phyloP scores from a whole-genome alignment of 139 green algal genomes.

The Edaphochlamys debaryana region DNA sequence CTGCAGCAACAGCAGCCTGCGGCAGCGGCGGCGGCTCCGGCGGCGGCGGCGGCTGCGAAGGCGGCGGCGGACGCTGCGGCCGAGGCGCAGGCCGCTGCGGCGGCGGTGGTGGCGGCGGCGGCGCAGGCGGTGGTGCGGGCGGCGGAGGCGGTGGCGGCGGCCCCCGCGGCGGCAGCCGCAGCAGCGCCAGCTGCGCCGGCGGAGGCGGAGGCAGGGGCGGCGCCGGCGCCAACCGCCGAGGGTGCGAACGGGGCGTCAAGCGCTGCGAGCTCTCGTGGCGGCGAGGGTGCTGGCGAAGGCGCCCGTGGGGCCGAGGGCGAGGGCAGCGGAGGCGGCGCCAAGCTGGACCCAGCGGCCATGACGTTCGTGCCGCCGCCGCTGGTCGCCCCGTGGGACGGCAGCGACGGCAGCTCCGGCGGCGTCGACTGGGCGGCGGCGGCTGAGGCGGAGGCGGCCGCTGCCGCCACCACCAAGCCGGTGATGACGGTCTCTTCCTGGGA shows the following conservation, averaged over 20 bases:
- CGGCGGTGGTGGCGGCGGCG: conserved; percentile 27
- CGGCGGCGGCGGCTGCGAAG: too few species aligned
- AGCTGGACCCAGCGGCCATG: conserved; percentile 15
- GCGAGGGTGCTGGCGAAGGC: background rate
- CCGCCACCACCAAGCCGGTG: too few species aligned
- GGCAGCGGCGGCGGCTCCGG: too few species aligned
- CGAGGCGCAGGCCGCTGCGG: too few species aligned
- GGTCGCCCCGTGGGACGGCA: background rate
- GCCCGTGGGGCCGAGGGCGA: background rate
- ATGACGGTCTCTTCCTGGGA: too few species aligned
- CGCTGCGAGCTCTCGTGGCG: background rate
- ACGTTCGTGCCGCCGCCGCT: conserved; percentile 6
- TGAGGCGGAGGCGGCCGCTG: background rate
- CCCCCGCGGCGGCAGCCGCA: too few species aligned
- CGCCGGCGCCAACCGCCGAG: background rate
- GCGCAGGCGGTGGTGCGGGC: conserved; percentile 1
- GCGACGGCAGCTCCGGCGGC: background rate
- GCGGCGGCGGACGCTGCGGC: too few species aligned
- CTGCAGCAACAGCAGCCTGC: too few species aligned
- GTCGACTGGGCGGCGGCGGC: background rate
- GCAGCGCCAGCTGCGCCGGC: too few species aligned
- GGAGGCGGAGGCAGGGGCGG: background rate
- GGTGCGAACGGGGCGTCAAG: background rate
- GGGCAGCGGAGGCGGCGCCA: background rate
- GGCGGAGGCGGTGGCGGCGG: too few species aligned